Evolutionary conservation across 305 asterid genomes (phyloP).

Genomic region (Ajuga reptans): DNA sequence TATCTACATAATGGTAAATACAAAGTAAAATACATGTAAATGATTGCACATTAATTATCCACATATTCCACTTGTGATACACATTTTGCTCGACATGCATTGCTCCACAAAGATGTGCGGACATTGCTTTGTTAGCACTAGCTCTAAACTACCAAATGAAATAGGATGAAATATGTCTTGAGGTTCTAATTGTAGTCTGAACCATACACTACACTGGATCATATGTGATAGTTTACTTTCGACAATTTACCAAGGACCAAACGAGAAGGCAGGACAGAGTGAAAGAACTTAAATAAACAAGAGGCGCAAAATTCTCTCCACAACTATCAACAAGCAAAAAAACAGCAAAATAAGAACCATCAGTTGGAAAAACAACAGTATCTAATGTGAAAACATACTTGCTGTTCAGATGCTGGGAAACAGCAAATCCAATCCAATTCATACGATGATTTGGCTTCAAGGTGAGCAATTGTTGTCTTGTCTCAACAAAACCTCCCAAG

Average conservation of each 20-base stretch:
- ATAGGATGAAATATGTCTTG: not conserved
- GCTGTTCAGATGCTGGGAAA: constrained; percentile 76
- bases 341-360: not conserved
- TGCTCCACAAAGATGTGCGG: not conserved
- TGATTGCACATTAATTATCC: not conserved
- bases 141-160: constrained; percentile 4
- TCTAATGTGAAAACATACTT: constrained; percentile 40
- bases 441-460: constrained; percentile 95
- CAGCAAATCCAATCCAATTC: constrained; percentile 99
- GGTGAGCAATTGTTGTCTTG: constrained; percentile 89
- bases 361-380: not conserved
- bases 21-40: not conserved
- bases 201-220: not conserved
- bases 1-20: not conserved
- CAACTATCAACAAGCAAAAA: constrained; percentile 5
- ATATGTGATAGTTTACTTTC: not conserved
- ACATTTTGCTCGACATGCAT: not conserved
- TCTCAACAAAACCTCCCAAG: constrained; percentile 91
- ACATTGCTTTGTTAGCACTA: not conserved
- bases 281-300: not conserved
- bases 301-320: not conserved
- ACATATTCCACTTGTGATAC: not conserved
- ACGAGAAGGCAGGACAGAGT: not conserved
- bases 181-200: constrained; percentile 4
- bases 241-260: not conserved